Percentiles rank a stretch among this genome's conserved stretches.
These are phyloP conservation scores for Epicoccum nigrum DNA, from an alignment of 2,329 filamentous ascomycete species.

Conservation along the genomic window DNA sequence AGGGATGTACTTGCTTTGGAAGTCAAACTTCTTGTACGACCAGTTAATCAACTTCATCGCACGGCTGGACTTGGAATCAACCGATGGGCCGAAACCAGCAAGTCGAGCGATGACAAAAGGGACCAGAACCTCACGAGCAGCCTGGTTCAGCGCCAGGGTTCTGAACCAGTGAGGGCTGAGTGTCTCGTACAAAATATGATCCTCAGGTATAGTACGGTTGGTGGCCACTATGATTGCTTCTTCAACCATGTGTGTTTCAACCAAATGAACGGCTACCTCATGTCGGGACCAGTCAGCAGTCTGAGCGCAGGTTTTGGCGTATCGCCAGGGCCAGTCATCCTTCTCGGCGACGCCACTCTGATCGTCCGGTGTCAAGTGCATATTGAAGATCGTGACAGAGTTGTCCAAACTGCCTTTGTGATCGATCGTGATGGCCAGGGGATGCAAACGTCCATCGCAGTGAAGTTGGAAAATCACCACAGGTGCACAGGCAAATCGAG, in stretches of 20 bases:
- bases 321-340: conserved; percentile 15
- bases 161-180: conserved; percentile 19
- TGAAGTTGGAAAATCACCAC: conserved; percentile 15
- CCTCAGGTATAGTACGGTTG: conserved; percentile 13
- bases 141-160: conserved; percentile 12
- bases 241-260: conserved; percentile 16
- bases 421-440: conserved; percentile 16
- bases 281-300: conserved; percentile 17
- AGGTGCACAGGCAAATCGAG: conserved; percentile 11
- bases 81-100: conserved; percentile 9
- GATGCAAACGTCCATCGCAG: conserved; percentile 10
- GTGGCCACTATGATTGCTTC: conserved; percentile 19
- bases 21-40: conserved; percentile 16
- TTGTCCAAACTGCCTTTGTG: conserved; percentile 10
- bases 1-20: conserved; percentile 15
- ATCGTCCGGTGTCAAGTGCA: neutral
- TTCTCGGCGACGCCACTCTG: conserved; percentile 6
- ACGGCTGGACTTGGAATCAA: conserved; percentile 10
- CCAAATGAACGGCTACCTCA: conserved; percentile 14
- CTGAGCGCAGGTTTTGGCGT: conserved; percentile 17
- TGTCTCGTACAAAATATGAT: conserved; percentile 12
- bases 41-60: conserved; percentile 2
- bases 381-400: conserved; percentile 15
- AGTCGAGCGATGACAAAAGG: conserved; percentile 10
- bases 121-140: conserved; percentile 8